Conservation (phyloP, 768 basidiomycete genomes). For the Boletellus ananas region DNA sequence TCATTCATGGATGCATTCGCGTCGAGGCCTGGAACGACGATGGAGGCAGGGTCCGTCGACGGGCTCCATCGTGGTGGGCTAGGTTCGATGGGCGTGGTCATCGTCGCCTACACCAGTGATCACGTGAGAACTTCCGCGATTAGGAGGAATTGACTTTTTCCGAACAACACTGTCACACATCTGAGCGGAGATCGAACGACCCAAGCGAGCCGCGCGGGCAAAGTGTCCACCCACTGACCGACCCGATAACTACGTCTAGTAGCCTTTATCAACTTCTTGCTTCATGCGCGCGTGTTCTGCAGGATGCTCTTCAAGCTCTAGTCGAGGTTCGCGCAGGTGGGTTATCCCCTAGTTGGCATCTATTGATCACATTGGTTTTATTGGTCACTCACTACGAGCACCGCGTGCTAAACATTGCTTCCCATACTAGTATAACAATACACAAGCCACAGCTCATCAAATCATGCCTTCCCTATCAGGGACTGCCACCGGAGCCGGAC, state of each 20-base stretch:
- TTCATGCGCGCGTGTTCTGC: no score
- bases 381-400: no score
- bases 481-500: slow-evolving; percentile 49
- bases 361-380: no score
- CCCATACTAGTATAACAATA: not conserved
- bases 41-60: slow-evolving; percentile 56
- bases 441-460: slow-evolving; percentile 26
- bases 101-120: slow-evolving; percentile 6
- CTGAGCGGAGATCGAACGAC: no score
- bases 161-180: no score
- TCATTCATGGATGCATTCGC: slow-evolving; percentile 63
- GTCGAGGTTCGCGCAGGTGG: no score
- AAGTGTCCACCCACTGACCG: no score
- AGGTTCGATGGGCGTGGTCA: slow-evolving; percentile 47
- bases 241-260: no score
- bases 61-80: slow-evolving; percentile 69
- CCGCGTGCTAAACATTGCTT: not conserved
- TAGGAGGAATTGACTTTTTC: not conserved
- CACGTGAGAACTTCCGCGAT: not conserved
- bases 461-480: slow-evolving; percentile 64
- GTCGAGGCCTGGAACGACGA: slow-evolving; percentile 71
- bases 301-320: no score
- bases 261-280: no score
- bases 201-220: no score
- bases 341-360: no score